These are phyloP conservation scores for Leccinum ochraceum DNA, from an alignment of 768 basidiomycete genomes.

Conservation along the genomic window DNA sequence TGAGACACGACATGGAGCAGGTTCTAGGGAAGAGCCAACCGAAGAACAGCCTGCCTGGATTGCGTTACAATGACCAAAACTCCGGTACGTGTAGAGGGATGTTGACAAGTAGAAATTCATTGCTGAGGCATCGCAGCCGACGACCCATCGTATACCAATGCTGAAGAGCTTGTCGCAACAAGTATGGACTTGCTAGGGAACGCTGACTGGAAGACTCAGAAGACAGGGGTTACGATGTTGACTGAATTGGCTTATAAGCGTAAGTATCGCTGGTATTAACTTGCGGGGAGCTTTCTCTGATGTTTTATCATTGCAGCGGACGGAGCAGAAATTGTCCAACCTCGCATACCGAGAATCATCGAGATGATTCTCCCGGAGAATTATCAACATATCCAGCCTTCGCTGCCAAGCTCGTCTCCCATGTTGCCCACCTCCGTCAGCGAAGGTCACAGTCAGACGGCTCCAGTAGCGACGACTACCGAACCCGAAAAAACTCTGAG, in stretches of 20 bases:
- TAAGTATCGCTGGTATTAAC: background rate
- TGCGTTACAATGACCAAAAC: conserved; percentile 26
- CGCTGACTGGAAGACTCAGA: conserved; percentile 19
- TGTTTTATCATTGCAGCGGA: background rate
- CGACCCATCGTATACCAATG: conserved; percentile 6
- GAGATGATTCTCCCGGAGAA: background rate
- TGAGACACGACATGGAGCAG: conserved; percentile 15
- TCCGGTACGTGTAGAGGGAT: background rate
- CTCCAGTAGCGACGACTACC: no score
- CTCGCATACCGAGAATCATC: background rate
- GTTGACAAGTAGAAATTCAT: no score
- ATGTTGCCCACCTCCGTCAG: background rate
- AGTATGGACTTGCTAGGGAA: conserved; percentile 11
- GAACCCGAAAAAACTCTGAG: background rate
- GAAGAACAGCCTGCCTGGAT: conserved; percentile 20
- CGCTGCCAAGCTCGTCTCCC: background rate
- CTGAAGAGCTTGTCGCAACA: conserved; percentile 10
- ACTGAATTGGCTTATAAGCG: conserved; percentile 22
- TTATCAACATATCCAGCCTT: background rate
- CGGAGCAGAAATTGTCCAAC: background rate
- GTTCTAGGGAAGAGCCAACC: conserved; percentile 10
- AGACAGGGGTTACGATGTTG: conserved; percentile 24
- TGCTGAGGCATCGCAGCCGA: conserved; percentile 10
- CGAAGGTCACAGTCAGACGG: background rate
- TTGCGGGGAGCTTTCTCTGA: background rate